Evolutionary conservation across 2,329 filamentous ascomycete genomes (phyloP).

Genomic region (Teratosphaeria nubilosa): DNA sequence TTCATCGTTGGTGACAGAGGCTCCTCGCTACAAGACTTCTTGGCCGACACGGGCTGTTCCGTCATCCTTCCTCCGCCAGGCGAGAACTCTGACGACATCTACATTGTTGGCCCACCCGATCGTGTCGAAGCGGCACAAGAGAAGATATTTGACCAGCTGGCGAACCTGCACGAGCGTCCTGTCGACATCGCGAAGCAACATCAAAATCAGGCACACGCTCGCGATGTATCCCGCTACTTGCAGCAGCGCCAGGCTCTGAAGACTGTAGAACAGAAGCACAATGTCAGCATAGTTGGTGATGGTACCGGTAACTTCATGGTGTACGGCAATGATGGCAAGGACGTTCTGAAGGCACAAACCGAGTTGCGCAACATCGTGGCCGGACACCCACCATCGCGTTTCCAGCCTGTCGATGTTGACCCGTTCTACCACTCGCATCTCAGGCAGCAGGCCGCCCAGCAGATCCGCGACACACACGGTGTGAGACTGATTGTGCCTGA

Average conservation of each 20-base stretch:
- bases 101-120: constrained; percentile 64
- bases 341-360: constrained; percentile 61
- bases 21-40: constrained; percentile 72
- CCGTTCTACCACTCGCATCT: constrained; percentile 71
- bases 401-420: constrained; percentile 58
- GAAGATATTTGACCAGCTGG: constrained; percentile 78
- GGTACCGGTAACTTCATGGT: constrained; percentile 75
- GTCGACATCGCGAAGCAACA: constrained; percentile 77
- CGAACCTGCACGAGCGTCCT: constrained; percentile 73
- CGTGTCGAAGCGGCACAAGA: constrained; percentile 67
- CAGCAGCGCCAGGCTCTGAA: constrained; percentile 71
- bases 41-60: constrained; percentile 80
- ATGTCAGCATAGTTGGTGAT: constrained; percentile 74
- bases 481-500: constrained; percentile 66
- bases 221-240: constrained; percentile 79
- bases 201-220: constrained; percentile 65
- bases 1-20: constrained; percentile 86
- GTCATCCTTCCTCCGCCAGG: constrained; percentile 69
- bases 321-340: constrained; percentile 78
- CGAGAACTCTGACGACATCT: constrained; percentile 72
- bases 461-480: constrained; percentile 57
- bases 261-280: constrained; percentile 68
- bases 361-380: constrained; percentile 66
- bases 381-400: constrained; percentile 62
- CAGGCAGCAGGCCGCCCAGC: constrained; percentile 51